Evolutionary conservation across 1,139 yeast species (phyloP), one percentile per base, ranked within the genome.

Genomic region (Suhomyces taliae): DNA sequence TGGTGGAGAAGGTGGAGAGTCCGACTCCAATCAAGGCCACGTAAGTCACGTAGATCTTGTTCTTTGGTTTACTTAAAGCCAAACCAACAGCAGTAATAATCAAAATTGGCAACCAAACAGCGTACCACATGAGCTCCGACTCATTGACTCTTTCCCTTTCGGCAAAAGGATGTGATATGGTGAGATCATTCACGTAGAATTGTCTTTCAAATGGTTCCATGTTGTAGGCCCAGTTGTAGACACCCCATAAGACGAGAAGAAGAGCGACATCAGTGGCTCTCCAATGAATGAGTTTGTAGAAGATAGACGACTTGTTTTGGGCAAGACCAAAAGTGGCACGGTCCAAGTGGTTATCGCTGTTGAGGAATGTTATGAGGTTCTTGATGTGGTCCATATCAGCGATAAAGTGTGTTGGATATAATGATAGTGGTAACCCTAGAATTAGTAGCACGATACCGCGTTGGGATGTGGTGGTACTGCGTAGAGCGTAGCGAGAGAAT

Each of bases 191-290:
- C 32, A 72, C 50, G 48, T 53, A 76, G 58, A 88, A 88, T 57
- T 86, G 91, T 59, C 93, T 72, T 62, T 86, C 80, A 59, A 85
- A 87, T 3, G 93, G 95, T 46, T 74, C 66, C 37, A 81, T 68
- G 47, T 63, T 55, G 52, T 74, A 74, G 12, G 78, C 70, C n/a
- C 80, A 57, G 42, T 69, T 62, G 58, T 78, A 83, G 6, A 76
- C 45, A 1, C 76, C 53, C 41, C 72, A 60, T 11, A 84, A 65
- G 0, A 76, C 46, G 0, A 69, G 68, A 7, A 82, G 56, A 8
- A 79, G 66, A 0, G 79, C 40, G 9, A 78, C 60, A 60, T 87
- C 95, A 2, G 83, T 69, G n/a, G 77, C 52, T 53, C 87, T 74
- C 90, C 90, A 86, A 53, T 74, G 75, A 33, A 73, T 64, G 6